Evolutionary conservation across 257 asterid genomes (phyloP), one percentile per base, ranked within the genome.

Genomic region (Nicotiana paniculata): DNA sequence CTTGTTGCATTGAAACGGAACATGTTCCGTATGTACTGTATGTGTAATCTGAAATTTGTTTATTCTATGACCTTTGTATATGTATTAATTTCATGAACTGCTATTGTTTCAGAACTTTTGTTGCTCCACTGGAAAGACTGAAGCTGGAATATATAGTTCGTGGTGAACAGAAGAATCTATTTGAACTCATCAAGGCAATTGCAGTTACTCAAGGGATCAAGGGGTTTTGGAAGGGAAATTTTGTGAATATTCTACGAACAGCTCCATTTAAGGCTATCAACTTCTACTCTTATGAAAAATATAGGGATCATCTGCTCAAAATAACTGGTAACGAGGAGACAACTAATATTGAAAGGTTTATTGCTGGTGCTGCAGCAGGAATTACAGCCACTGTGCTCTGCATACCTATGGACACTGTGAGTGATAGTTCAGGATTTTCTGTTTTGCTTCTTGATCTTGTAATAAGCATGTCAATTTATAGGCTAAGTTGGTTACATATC

Each of bases 301-400:
- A 92, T 82, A 90, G 98, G 79, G 89, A 90, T 72, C 93, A 86
- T 63, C 88, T 96, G 89, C 95, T 93, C 81, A 89, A 83, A 86
- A 79, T 88, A 80, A 85, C 97, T 77, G 95, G 98, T 82, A 93
- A 93, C 66, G 89, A 88, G 54, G 98, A 96, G 87, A 83, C 95
- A 32, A 90, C 98, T 81, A 93, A 94, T 90, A 85, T 94, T 83
- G 97, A 96, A 83, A 96, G 98, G 87, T 94, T 96, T 77, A 76
- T 92, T 83, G 98, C 99, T 9, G 98, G 99, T 82, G 98, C 98
- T 80, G 95, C 97, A 9, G 98, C 99, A 85, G 98, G 99, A 89
- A 90, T 96, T 80, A 96, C 97, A 61, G 99, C 98, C 39, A 94
- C 99, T 13, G 85, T 94, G 53, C 97, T 96, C 75, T 96, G 99